phyloP scores from a whole-genome alignment of 192 early-diverging fungal genomes.

The Linnemannia hyalina region DNA sequence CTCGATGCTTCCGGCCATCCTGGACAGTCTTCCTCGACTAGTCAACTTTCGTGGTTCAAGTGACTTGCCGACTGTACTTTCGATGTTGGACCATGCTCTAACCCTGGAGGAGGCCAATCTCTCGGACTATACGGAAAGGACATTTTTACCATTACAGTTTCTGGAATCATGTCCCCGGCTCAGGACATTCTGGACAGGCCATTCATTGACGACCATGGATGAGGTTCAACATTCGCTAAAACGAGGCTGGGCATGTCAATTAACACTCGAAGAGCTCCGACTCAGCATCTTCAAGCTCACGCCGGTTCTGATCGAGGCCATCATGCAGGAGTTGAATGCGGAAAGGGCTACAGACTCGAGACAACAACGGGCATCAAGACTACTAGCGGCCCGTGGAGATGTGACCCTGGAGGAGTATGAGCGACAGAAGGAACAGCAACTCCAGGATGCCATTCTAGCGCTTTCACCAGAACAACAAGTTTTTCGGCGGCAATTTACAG shows the following conservation, averaged over 20 bases:
- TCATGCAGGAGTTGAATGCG: slow-evolving; percentile 35
- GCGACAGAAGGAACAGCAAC: neutral
- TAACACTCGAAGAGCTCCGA: slow-evolving; percentile 16
- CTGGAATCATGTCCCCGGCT: slow-evolving; percentile 37
- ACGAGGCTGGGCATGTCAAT: slow-evolving; percentile 32
- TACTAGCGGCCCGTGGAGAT: neutral
- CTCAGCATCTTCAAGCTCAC: slow-evolving; percentile 27
- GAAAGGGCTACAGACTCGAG: neutral
- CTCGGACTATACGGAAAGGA: slow-evolving; percentile 24
- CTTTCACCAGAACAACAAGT: neutral
- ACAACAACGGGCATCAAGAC: neutral
- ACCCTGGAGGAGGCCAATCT: slow-evolving; percentile 36
- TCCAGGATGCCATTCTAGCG: neutral
- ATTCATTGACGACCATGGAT: slow-evolving; percentile 18
- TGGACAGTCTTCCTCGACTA: slow-evolving; percentile 1
- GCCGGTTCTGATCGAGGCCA: slow-evolving; percentile 21
- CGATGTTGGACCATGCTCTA: slow-evolving; percentile 21
- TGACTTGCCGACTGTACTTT: slow-evolving; percentile 21
- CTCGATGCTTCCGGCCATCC: slow-evolving; percentile 34
- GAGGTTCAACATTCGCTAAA: slow-evolving; percentile 26
- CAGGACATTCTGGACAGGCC: neutral
- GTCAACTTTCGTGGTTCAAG: slow-evolving; percentile 19
- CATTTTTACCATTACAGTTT: slow-evolving; percentile 25
- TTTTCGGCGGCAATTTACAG: slow-evolving; percentile 4
- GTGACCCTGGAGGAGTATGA: neutral